phyloP scores from a whole-genome alignment of 2,329 filamentous ascomycete genomes.

The Diaporthe helianthi region DNA sequence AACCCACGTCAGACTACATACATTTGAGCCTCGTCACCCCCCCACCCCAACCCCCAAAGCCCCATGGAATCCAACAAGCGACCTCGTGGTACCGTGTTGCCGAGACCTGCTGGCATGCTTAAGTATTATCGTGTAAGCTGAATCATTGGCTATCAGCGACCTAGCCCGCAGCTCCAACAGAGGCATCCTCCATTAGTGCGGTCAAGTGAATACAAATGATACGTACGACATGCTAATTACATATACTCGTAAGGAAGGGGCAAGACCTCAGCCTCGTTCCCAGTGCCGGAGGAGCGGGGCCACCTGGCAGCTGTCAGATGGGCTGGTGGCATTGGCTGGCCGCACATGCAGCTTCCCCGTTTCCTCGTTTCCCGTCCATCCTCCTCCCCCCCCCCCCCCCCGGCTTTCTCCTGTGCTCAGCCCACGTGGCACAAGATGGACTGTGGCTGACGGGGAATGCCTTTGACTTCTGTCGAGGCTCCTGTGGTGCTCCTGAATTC shows the following conservation, averaged over 20 bases:
- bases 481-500: neutral
- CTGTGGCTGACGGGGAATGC: neutral
- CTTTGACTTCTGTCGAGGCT: neutral
- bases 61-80: constrained; percentile 7
- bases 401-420: neutral
- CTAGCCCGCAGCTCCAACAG: neutral
- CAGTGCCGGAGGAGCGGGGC: constrained; percentile 12
- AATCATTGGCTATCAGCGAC: neutral
- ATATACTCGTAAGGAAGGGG: no score
- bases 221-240: neutral
- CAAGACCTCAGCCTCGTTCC: constrained; percentile 4
- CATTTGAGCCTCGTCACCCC: neutral
- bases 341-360: constrained; percentile 9
- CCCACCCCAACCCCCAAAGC: neutral
- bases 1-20: no score
- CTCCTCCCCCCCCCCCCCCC: neutral
- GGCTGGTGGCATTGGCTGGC: constrained; percentile 4
- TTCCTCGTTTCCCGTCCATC: neutral
- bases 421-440: constrained; percentile 17
- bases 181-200: neutral
- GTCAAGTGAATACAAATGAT: neutral
- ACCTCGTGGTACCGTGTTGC: constrained; percentile 20
- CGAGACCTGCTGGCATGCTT: constrained; percentile 4
- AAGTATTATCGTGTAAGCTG: neutral
- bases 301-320: constrained; percentile 18